Conservation (phyloP, 257 asterid genomes). For the Ilex aquifolium region DNA sequence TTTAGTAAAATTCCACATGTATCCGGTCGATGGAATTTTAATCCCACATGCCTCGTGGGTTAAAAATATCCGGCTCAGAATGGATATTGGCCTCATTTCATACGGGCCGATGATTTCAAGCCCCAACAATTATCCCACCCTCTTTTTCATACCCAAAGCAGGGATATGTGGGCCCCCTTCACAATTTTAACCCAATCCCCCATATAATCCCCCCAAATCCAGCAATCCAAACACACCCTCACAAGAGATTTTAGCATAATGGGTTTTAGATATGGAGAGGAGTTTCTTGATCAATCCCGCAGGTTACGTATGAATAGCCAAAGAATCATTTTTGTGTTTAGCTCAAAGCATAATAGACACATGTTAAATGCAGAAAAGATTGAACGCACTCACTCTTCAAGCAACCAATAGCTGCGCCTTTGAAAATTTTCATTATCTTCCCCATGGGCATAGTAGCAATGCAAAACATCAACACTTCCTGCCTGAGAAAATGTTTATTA, state of each 20-base stretch:
- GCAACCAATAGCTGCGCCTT: conserved; percentile 98
- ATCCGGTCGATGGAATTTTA: no score
- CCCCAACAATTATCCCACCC: no score
- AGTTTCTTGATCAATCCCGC: background rate
- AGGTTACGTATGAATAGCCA: background rate
- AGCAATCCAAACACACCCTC: background rate
- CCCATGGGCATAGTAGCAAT: conserved; percentile 97
- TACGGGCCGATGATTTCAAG: no score
- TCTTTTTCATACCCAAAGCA: no score
- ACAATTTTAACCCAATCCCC: no score
- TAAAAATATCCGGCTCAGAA: no score
- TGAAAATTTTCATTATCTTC: conserved; percentile 78
- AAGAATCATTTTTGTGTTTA: background rate
- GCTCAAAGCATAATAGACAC: background rate
- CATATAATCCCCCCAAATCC: no score
- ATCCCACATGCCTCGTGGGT: no score
- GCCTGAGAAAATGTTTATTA: conserved; percentile 41
- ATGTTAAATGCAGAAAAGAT: background rate
- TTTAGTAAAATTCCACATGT: no score
- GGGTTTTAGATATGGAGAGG: background rate
- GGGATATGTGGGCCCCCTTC: no score
- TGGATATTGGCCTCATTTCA: no score
- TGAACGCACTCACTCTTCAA: conserved; percentile 65
- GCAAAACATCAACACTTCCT: conserved; percentile 85
- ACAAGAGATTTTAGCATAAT: background rate